These are phyloP conservation scores for Paramecium bursaria DNA, from an alignment of 73 alveolate species.

Conservation along the genomic window DNA sequence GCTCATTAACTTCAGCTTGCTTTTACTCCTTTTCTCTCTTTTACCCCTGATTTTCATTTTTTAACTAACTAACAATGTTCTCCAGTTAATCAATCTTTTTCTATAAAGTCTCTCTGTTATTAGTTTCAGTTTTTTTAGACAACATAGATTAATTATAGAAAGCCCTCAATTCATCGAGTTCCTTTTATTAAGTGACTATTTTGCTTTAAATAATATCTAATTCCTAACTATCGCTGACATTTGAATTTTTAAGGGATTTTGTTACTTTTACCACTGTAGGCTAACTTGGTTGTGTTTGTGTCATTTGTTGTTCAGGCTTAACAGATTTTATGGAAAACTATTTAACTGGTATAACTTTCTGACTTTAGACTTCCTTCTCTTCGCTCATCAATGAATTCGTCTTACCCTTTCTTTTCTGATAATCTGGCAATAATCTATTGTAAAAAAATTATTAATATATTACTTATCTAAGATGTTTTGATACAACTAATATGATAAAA, in stretches of 20 bases:
- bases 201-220: conserved; percentile 5
- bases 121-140: neutral
- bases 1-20: conserved; percentile 21
- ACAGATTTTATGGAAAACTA: neutral
- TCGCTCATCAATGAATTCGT: neutral
- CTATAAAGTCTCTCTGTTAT: neutral
- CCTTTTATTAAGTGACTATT: conserved; percentile 15
- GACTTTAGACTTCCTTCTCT: neutral
- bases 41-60: neutral
- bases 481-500: neutral
- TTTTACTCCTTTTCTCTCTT: conserved; percentile 41
- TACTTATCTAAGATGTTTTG: neutral
- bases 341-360: conserved; percentile 4
- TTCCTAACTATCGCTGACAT: conserved; percentile 42
- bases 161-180: conserved; percentile 27
- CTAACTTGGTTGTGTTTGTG: neutral
- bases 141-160: neutral
- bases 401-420: neutral
- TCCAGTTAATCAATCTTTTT: conserved; percentile 35
- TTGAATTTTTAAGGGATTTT: neutral
- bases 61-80: neutral
- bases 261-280: neutral
- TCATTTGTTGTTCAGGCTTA: neutral
- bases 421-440: neutral
- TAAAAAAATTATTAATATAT: neutral